phyloP scores from a whole-genome alignment of 768 basidiomycete genomes.

The Dioszegia crocea region DNA sequence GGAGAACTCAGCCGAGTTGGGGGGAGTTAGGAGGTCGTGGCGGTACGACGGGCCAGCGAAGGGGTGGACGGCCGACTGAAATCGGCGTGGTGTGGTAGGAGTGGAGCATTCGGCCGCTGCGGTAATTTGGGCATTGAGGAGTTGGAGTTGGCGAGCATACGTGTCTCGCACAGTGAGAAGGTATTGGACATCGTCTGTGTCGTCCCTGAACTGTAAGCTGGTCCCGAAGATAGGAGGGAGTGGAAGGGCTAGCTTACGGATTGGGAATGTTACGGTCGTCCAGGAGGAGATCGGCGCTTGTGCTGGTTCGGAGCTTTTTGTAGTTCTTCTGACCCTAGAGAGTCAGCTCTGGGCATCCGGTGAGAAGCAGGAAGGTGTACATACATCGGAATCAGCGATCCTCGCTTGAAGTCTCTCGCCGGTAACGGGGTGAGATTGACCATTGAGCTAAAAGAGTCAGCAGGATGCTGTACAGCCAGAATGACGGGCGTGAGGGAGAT shows the following conservation, averaged over 20 bases:
- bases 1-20: not conserved
- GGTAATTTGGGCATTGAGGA: constrained; percentile 5
- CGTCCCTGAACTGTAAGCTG: not conserved
- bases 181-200: not conserved
- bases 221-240: too few relatives aligned
- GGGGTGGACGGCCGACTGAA: not conserved
- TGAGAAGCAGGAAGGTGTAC: not conserved
- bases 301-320: constrained; percentile 9
- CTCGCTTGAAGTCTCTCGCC: constrained; percentile 26
- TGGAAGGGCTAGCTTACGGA: not conserved
- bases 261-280: not conserved
- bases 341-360: not conserved
- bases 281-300: constrained; percentile 3
- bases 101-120: not conserved
- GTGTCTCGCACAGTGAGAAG: not conserved
- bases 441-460: constrained; percentile 23
- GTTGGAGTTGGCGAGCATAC: not conserved
- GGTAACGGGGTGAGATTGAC: constrained; percentile 16
- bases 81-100: not conserved
- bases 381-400: constrained; percentile 36
- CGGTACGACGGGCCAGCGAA: not conserved
- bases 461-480: not conserved
- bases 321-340: constrained; percentile 9
- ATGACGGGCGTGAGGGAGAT: not conserved
- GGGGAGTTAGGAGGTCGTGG: not conserved